Evolutionary conservation across 2,329 filamentous ascomycete species (phyloP), one percentile per base, ranked within the genome.

Genomic region (Talaromyces sp.): DNA sequence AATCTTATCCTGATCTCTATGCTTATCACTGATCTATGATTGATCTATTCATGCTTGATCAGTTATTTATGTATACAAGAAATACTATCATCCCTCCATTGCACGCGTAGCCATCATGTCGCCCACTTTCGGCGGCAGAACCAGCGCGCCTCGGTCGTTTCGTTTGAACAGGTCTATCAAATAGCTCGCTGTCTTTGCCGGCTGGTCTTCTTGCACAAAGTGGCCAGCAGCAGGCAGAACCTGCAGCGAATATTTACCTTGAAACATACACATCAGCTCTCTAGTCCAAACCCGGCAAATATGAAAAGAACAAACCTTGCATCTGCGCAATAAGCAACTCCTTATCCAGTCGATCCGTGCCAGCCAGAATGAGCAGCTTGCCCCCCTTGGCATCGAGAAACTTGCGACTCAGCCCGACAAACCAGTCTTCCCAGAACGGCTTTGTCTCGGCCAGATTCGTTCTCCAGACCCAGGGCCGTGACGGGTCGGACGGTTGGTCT

Each of bases 321-420:
- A 97, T 97, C 76, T 97, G 92, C 17, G 92, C 92, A 73, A 97
- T 96, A 74, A 91, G 96, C 69, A 97, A 77, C 70, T 96, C 92
- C 65, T 90, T 96, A 72, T 97, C 92, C 60, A 97, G 74, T 54
- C 92, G 82, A 76, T 97, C 93, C 11, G 92, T 96, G 19, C 92
- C 92, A 3, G 92, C 93, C 32, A 97, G 82, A 56, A 97, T 77
- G 56, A 97, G 77, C 62, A 96, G 74, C 74, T 97, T 97, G 9
- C 92, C 92, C 29, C 91, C 92, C 63, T 83, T 86, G 0, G 89
- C 90, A 57, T 81, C 83, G 50, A 97, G 80, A 70, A 97, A 99
- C 76, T 96, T 96, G 68, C 85, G 85, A 73, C 91, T 96, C 67
- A 97, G 81, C 0, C 92, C 92, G 11, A 85, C 81, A 70, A 97